Conservation (phyloP, 2,329 filamentous ascomycete species). For the Colletotrichum coccodes region DNA sequence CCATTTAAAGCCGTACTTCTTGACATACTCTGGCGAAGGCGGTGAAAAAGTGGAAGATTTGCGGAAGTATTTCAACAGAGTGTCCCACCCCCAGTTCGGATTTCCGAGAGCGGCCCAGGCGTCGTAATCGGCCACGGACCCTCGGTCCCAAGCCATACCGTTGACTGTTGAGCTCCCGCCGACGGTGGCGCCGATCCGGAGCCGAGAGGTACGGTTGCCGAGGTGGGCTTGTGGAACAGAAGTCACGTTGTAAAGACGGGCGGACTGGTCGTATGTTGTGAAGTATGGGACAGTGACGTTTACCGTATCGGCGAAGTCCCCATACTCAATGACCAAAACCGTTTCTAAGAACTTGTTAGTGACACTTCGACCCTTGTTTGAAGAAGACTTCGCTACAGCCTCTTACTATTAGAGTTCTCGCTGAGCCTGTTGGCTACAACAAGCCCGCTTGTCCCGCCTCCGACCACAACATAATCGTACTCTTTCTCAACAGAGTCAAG, state of each 20-base stretch:
- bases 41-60: constrained; percentile 38
- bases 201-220: constrained; percentile 33
- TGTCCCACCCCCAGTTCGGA: constrained; percentile 48
- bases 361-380: accelerated
- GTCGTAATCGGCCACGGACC: constrained; percentile 42
- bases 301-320: constrained; percentile 39
- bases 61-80: constrained; percentile 42
- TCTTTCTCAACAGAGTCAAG: constrained; percentile 1
- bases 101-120: constrained; percentile 50
- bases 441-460: constrained; percentile 48
- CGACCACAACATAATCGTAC: constrained; percentile 45
- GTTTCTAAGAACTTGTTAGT: constrained; percentile 25
- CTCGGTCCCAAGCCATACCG: constrained; percentile 42
- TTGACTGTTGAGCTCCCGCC: constrained; percentile 45
- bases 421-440: constrained; percentile 49
- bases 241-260: constrained; percentile 27
- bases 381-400: background rate
- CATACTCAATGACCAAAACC: constrained; percentile 41
- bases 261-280: constrained; percentile 28
- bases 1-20: constrained; percentile 20
- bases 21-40: constrained; percentile 26
- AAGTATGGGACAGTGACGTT: constrained; percentile 38
- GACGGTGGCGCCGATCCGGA: constrained; percentile 39
- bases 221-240: constrained; percentile 40
- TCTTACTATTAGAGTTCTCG: constrained; percentile 41